phyloP scores from a whole-genome alignment of 2,329 filamentous ascomycete genomes.

The Daldinia sp. region DNA sequence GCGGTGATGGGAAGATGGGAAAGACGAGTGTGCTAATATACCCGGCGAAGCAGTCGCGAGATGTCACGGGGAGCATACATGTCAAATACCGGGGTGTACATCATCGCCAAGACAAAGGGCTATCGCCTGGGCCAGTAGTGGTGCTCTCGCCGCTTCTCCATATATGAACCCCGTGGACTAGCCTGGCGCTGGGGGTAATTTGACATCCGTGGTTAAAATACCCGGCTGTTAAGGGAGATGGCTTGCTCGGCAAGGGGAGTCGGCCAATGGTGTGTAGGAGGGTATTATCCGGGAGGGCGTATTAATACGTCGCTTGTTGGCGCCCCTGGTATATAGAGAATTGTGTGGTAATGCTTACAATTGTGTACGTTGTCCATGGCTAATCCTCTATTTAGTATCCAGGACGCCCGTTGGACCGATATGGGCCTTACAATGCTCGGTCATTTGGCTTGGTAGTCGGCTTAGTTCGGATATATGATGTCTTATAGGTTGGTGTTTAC shows the following conservation, averaged over 20 bases:
- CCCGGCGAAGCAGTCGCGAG: not conserved
- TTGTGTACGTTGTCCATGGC: not conserved
- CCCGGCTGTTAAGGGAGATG: conserved; percentile 27
- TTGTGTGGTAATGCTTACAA: not conserved
- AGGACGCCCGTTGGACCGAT: conserved; percentile 22
- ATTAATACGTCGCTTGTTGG: conserved; percentile 7
- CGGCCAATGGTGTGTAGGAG: conserved; percentile 15
- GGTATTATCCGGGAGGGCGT: conserved; percentile 27
- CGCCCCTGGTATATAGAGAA: not conserved
- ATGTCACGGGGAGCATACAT: conserved; percentile 2
- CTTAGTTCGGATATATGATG: not conserved
- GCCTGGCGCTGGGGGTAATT: conserved; percentile 12
- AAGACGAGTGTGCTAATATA: conserved; percentile 18
- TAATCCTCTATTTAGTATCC: conserved; percentile 1
- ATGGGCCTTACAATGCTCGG: not conserved
- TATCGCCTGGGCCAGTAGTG: conserved; percentile 17
- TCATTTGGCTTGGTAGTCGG: not conserved
- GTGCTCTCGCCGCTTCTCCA: conserved; percentile 15
- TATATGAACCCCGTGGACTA: conserved; percentile 22
- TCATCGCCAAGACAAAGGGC: conserved; percentile 20
- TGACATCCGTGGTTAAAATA: conserved; percentile 25
- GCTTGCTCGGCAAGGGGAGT: conserved; percentile 16
- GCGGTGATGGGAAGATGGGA: not conserved
- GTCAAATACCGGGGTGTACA: conserved; percentile 28
- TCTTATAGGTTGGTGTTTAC: no score